Evolutionary conservation across 1,284 basidiomycete species (phyloP).

Genomic region (Ustilago xerochloae): DNA sequence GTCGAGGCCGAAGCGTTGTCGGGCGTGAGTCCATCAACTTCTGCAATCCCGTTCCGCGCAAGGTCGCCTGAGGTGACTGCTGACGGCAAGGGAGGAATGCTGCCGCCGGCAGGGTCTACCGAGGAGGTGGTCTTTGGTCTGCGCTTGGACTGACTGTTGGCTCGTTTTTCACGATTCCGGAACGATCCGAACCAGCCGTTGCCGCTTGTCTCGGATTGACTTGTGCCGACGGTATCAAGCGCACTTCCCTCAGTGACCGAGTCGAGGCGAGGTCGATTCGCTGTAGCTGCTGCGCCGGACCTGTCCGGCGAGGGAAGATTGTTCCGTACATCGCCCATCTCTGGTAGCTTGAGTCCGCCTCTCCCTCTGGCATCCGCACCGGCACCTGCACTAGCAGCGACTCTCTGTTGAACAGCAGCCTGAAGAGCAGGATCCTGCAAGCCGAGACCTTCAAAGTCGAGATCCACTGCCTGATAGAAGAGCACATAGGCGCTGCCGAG

Average conservation of each 20-base stretch:
- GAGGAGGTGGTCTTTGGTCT: constrained; percentile 40
- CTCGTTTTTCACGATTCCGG: constrained; percentile 43
- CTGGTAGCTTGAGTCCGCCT: constrained; percentile 20
- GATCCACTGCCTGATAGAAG: constrained; percentile 92
- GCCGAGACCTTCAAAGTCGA: constrained; percentile 54
- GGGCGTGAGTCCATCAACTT: constrained; percentile 11
- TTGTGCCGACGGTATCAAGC: constrained; percentile 7
- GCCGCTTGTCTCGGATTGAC: constrained; percentile 15
- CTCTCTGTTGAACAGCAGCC: constrained; percentile 19
- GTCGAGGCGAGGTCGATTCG: constrained; percentile 26
- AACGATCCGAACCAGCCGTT: constrained; percentile 53
- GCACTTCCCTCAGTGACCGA: constrained; percentile 35
- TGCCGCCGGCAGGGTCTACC: constrained; percentile 12
- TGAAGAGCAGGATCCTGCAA: constrained; percentile 30
- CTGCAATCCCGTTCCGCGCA: constrained; percentile 4
- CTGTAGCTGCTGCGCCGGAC: constrained; percentile 22
- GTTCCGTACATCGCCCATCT: constrained; percentile 13
- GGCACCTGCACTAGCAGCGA: constrained; percentile 5
- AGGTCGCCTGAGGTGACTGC: constrained; percentile 16
- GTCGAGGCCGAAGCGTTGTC: constrained; percentile 42
- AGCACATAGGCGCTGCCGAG: constrained; percentile 92
- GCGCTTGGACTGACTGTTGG: constrained; percentile 38
- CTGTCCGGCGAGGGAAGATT: constrained; percentile 28
- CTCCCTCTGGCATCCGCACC: constrained; percentile 20
- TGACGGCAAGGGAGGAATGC: constrained; percentile 3